Conservation (phyloP, 257 asterid genomes). For the Anisodus tanguticus region DNA sequence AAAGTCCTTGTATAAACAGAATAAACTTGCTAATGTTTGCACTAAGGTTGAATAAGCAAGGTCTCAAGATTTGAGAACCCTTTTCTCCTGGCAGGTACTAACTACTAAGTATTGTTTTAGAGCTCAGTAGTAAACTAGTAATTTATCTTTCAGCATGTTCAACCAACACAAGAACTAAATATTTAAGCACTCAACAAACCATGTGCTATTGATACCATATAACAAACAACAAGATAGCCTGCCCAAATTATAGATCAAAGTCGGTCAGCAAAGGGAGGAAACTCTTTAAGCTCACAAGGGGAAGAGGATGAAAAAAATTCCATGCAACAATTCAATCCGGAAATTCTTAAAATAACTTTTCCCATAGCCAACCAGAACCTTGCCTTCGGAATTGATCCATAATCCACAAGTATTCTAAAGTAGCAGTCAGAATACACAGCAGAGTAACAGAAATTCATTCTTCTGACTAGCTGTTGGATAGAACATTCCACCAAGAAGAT, state of each 20-base stretch:
- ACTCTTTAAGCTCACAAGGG: neutral
- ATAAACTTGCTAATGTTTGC: neutral
- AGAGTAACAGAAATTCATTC: neutral
- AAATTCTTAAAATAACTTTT: neutral
- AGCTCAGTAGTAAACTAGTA: neutral
- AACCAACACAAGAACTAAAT: conserved; percentile 2
- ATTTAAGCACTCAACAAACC: neutral
- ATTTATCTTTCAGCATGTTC: conserved; percentile 21
- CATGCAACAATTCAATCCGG: neutral
- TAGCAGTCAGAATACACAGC: neutral
- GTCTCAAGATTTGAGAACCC: neutral
- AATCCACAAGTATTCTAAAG: neutral
- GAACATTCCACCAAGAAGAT: conserved; percentile 33
- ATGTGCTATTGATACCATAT: neutral
- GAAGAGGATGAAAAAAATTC: neutral
- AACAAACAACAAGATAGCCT: neutral
- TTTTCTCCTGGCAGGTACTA: conserved; percentile 15
- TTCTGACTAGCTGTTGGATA: conserved; percentile 14
- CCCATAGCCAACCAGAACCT: conserved; percentile 14
- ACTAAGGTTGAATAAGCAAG: neutral
- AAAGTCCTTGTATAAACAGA: conserved; percentile 1
- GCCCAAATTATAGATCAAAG: neutral
- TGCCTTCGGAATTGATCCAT: conserved; percentile 10
- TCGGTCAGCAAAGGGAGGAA: neutral
- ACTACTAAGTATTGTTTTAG: neutral